These are phyloP conservation scores for Kodamaea arcana DNA, from an alignment of 1,139 yeast genomes.

Conservation along the genomic window DNA sequence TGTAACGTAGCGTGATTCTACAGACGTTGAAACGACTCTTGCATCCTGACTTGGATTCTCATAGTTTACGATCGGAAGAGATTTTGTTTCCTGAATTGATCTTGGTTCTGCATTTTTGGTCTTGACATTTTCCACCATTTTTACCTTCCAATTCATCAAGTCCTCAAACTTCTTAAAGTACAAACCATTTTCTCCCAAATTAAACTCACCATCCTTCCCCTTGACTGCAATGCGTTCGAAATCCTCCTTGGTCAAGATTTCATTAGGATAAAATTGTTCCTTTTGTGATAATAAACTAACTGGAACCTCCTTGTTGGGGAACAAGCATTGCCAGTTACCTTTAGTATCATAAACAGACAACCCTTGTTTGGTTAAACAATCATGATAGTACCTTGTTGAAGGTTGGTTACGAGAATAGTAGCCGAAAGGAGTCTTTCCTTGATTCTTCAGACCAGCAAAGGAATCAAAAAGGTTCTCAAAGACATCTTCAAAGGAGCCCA, in stretches of 20 bases:
- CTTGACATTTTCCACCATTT: conserved; percentile 44
- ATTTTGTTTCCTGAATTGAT: not conserved
- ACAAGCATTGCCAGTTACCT: conserved; percentile 86
- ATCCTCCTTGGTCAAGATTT: conserved; percentile 51
- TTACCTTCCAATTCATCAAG: conserved; percentile 63
- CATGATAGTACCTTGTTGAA: conserved; percentile 51
- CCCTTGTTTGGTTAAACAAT: conserved; percentile 64
- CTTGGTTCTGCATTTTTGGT: not conserved
- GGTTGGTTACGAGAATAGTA: conserved; percentile 61
- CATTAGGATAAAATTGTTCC: conserved; percentile 20
- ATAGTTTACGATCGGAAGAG: not conserved
- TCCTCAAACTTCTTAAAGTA: conserved; percentile 62
- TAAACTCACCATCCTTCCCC: conserved; percentile 21
- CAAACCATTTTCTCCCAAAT: conserved; percentile 37
- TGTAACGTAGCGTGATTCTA: conserved; percentile 42
- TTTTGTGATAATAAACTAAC: conserved; percentile 29
- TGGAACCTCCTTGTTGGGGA: conserved; percentile 55
- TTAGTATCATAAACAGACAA: conserved; percentile 71
- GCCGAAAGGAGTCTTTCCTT: conserved; percentile 40
- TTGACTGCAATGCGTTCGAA: conserved; percentile 17
- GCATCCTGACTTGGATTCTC: not conserved
- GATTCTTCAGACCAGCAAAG: conserved; percentile 5
- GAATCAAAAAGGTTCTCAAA: not conserved
- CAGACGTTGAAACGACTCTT: conserved; percentile 46
- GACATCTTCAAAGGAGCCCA: too few species aligned